A percentile compares a stretch with the other conserved stretches of the same genome.
phyloP scores from a whole-genome alignment of 371 early-diverging fungal species.

The Mucor plumbeus region DNA sequence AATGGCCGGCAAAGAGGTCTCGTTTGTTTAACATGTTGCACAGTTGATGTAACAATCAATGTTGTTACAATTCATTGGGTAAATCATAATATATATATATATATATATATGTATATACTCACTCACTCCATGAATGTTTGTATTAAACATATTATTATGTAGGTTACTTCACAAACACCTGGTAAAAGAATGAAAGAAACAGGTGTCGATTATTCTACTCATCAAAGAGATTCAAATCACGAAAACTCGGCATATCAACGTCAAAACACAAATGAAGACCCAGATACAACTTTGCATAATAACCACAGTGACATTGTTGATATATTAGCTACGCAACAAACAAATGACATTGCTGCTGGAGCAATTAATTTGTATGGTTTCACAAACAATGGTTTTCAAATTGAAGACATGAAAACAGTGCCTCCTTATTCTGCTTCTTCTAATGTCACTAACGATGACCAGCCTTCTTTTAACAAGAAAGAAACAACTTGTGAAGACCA shows the following conservation, averaged over 20 bases:
- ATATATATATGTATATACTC: no score
- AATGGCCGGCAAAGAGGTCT: slow-evolving; percentile 55
- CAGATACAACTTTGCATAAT: background rate
- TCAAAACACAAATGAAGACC: background rate
- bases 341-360: slow-evolving; percentile 1
- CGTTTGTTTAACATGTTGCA: slow-evolving; percentile 60
- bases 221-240: slow-evolving; percentile 7
- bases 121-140: background rate
- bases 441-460: background rate
- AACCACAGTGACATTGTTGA: background rate
- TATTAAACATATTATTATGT: background rate
- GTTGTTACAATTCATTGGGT: slow-evolving; percentile 64
- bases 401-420: background rate
- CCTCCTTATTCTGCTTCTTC: slow-evolving; percentile 14
- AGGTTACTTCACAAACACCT: slow-evolving; percentile 31
- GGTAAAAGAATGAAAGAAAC: slow-evolving; percentile 25
- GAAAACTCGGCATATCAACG: slow-evolving; percentile 2
- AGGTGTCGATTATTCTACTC: slow-evolving; percentile 8
- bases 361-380: background rate
- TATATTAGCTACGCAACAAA: background rate
- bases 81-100: background rate
- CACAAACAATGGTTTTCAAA: background rate
- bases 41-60: slow-evolving; percentile 63
- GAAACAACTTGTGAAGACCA: slow-evolving; percentile 16
- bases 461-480: background rate